phyloP scores from a whole-genome alignment of 192 early-diverging fungal species.

The Umbelopsis vinacea region DNA sequence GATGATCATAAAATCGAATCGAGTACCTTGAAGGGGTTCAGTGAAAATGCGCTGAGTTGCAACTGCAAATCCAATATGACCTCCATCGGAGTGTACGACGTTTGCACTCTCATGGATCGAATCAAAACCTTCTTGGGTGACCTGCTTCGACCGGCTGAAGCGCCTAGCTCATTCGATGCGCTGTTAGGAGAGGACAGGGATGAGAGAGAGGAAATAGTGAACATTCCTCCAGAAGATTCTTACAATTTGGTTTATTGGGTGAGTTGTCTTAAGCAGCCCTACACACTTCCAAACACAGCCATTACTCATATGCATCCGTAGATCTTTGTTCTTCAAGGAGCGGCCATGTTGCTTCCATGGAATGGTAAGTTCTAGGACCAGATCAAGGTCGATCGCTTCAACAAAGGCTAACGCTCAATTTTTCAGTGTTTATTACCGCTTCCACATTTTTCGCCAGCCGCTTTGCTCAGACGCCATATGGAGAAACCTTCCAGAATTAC shows the following conservation, averaged over 20 bases:
- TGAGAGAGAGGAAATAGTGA: conserved; percentile 15
- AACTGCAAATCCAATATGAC: neutral
- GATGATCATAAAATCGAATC: too few relatives aligned
- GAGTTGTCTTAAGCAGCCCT: neutral
- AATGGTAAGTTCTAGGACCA: conserved; percentile 54
- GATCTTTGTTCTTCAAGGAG: conserved; percentile 76
- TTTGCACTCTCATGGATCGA: neutral
- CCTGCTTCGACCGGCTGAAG: conserved; percentile 3
- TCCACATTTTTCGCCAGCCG: conserved; percentile 70
- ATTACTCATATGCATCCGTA: neutral
- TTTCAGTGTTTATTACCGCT: conserved; percentile 74
- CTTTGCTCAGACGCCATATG: conserved; percentile 63
- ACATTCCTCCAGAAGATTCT: conserved; percentile 46
- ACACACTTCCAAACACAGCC: neutral
- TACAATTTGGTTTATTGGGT: conserved; percentile 55
- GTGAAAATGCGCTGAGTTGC: neutral
- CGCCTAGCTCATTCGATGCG: conserved; percentile 8
- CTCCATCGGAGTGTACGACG: neutral
- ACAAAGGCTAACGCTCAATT: neutral
- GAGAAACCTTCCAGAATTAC: conserved; percentile 76
- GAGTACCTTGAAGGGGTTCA: too few relatives aligned
- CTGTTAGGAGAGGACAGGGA: conserved; percentile 9
- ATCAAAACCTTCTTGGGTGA: conserved; percentile 19
- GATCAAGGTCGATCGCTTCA: neutral
- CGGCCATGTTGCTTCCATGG: conserved; percentile 79